Conservation (phyloP, 2,329 filamentous ascomycete species). For the Arthrobotrys sphaeroides region DNA sequence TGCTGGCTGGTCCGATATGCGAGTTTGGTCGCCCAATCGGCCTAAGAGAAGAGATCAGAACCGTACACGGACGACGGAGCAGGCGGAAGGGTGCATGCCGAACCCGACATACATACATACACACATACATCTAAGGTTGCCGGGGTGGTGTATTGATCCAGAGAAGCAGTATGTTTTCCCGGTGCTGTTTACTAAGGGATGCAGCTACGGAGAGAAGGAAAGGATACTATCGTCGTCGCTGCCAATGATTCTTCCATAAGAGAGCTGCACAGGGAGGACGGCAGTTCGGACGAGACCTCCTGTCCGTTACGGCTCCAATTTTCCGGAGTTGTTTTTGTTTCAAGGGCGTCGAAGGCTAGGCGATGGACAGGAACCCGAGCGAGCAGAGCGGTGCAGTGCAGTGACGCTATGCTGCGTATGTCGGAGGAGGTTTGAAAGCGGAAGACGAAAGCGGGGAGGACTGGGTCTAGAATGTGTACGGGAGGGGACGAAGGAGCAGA, state of each 20-base stretch:
- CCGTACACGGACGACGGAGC: not conserved
- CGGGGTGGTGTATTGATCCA: conserved; percentile 2
- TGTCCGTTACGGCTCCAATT: not conserved
- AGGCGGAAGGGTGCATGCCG: conserved; percentile 1
- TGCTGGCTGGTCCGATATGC: conserved; percentile 16
- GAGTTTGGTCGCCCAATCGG: conserved; percentile 40
- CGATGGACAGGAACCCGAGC: not conserved
- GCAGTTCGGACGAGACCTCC: not conserved
- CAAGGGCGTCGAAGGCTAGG: conserved; percentile 15
- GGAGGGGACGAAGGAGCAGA: not conserved
- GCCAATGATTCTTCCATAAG: conserved; percentile 43
- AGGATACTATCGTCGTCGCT: conserved; percentile 9
- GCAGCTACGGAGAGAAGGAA: conserved; percentile 6
- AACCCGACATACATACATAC: conserved; percentile 20
- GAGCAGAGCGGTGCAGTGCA: not conserved
- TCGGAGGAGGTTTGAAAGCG: not conserved
- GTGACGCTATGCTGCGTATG: not conserved
- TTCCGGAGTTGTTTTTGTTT: conserved; percentile 28
- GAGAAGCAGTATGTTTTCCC: not conserved
- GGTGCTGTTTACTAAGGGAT: conserved; percentile 6
- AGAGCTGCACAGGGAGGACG: conserved; percentile 9
- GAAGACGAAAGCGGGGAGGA: not conserved
- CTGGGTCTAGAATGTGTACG: not conserved
- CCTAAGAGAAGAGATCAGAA: conserved; percentile 14
- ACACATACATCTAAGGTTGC: conserved; percentile 15